A percentile compares a stretch with the other conserved stretches of the same genome.
These are phyloP conservation scores for Blastobotrys serpentis DNA, from an alignment of 1,139 yeast genomes.

Conservation along the genomic window DNA sequence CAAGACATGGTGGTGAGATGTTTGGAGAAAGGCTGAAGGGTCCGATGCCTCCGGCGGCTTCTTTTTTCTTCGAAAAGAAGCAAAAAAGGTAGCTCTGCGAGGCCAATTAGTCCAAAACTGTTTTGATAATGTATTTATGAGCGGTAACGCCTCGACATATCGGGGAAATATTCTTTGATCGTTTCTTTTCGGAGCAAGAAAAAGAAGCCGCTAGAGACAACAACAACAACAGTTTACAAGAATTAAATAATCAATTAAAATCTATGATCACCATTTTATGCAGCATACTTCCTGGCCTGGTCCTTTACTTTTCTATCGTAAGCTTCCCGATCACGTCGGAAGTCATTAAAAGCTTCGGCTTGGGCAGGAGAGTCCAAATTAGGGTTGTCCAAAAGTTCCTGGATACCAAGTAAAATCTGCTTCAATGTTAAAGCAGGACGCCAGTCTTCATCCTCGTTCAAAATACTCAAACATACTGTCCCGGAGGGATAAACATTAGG, in stretches of 20 bases:
- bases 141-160: no score
- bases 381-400: slow-evolving; percentile 84
- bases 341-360: slow-evolving; percentile 92
- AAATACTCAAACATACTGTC: slow-evolving; percentile 85
- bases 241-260: neutral
- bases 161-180: no score
- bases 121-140: no score
- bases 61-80: no score
- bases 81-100: no score
- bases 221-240: no score
- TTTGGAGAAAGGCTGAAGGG: neutral
- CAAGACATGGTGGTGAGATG: slow-evolving; percentile 2
- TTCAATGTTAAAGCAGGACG: slow-evolving; percentile 93
- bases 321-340: slow-evolving; percentile 50
- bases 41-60: no score
- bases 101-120: no score
- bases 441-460: slow-evolving; percentile 98
- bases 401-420: slow-evolving; percentile 88
- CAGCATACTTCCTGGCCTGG: slow-evolving; percentile 70
- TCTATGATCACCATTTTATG: slow-evolving; percentile 2
- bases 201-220: no score
- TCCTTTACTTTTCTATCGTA: slow-evolving; percentile 78
- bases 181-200: no score
- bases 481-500: slow-evolving; percentile 98
- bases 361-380: slow-evolving; percentile 97